Percentiles rank a stretch among this genome's conserved stretches.
Evolutionary conservation across 768 basidiomycete species (phyloP).

Genomic region (Lactifluus volemus): DNA sequence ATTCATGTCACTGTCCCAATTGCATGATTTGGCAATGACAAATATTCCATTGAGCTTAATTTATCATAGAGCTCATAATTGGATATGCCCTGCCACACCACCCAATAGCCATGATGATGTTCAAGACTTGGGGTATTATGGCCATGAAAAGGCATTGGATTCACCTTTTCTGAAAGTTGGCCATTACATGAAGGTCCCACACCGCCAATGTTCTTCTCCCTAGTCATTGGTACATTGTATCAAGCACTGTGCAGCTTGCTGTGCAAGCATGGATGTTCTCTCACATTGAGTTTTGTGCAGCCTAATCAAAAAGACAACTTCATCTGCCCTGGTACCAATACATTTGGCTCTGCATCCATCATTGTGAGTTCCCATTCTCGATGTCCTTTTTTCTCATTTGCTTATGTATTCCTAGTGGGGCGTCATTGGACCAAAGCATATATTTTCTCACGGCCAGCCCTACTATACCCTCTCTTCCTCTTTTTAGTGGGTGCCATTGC

Average conservation of each 20-base stretch:
- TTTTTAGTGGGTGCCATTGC: constrained; percentile 63
- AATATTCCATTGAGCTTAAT: background rate
- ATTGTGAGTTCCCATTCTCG: constrained; percentile 39
- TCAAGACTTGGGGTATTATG: background rate
- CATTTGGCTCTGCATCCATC: constrained; percentile 25
- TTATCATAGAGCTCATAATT: background rate
- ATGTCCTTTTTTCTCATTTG: background rate
- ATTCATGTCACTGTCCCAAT: constrained; percentile 23
- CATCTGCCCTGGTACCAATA: constrained; percentile 20
- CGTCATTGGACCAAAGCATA: constrained; percentile 62
- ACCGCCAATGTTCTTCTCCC: too few species aligned
- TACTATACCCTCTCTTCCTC: constrained; percentile 44
- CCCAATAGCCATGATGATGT: background rate
- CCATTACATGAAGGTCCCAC: background rate
- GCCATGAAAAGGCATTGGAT: too few species aligned
- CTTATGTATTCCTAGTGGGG: constrained; percentile 30
- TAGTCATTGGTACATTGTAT: too few species aligned
- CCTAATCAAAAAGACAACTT: constrained; percentile 34
- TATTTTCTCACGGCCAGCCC: background rate
- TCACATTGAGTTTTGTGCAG: too few species aligned
- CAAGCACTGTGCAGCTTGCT: constrained; percentile 28
- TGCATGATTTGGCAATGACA: background rate
- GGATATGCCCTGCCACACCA: background rate
- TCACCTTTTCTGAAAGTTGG: background rate
- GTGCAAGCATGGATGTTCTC: constrained; percentile 38